These are phyloP conservation scores for Astragalus glycyphyllos DNA, from an alignment of 306 rosid genomes.

Conservation along the genomic window DNA sequence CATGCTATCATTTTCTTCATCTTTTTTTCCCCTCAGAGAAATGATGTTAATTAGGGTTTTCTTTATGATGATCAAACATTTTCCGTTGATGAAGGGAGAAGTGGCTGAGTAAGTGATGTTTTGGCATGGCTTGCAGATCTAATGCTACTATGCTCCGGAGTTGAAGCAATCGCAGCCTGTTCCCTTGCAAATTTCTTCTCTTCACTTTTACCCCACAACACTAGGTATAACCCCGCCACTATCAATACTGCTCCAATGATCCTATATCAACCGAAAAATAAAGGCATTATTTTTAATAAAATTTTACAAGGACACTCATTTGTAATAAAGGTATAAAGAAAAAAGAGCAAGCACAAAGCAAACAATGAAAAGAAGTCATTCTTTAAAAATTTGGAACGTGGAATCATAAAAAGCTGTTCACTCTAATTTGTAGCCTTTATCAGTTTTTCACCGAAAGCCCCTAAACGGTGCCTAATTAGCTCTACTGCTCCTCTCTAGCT, in stretches of 20 bases:
- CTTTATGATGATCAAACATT: conserved; percentile 63
- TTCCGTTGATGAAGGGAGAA: conserved; percentile 82
- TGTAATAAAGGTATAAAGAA: neutral
- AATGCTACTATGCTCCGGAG: conserved; percentile 61
- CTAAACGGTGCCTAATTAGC: conserved; percentile 7
- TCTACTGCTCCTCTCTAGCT: conserved; percentile 19
- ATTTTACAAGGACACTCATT: neutral
- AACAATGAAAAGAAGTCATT: neutral
- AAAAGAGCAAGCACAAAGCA: neutral
- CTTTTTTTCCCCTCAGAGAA: conserved; percentile 10
- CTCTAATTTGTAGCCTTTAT: conserved; percentile 34
- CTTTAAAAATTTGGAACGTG: conserved; percentile 9
- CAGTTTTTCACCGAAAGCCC: conserved; percentile 33
- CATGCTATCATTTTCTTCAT: conserved; percentile 13
- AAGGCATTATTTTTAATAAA: conserved; percentile 16
- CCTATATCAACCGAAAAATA: conserved; percentile 55
- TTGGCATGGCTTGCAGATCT: conserved; percentile 63
- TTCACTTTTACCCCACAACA: conserved; percentile 90
- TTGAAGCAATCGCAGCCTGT: conserved; percentile 51
- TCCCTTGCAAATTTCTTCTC: conserved; percentile 78
- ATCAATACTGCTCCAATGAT: conserved; percentile 91
- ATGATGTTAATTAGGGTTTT: conserved; percentile 42
- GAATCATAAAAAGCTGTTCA: conserved; percentile 45
- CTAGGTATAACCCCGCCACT: conserved; percentile 79
- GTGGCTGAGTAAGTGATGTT: conserved; percentile 78